phyloP scores from a whole-genome alignment of 169 alveolate genomes.

The Plasmodium inui region DNA sequence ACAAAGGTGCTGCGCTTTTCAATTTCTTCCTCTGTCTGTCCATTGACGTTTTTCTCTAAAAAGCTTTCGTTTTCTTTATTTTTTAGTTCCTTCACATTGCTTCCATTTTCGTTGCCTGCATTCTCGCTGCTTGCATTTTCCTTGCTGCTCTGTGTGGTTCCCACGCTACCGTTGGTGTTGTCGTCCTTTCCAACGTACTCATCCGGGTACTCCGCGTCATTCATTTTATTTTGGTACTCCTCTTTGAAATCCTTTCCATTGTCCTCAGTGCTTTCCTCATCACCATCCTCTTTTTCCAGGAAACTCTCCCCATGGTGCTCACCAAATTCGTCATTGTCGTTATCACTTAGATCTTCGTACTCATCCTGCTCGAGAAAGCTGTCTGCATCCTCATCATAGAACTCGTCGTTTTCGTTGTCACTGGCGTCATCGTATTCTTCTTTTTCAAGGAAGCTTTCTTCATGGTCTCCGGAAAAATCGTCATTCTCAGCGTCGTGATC shows the following conservation, averaged over 20 bases:
- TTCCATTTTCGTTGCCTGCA: not conserved
- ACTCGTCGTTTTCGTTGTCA: conserved; percentile 7
- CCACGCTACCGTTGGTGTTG: too few relatives aligned
- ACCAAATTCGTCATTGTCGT: not conserved
- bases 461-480: not conserved
- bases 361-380: conserved; percentile 49
- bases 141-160: too few relatives aligned
- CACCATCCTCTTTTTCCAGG: not conserved
- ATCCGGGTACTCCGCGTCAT: not conserved
- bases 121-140: too few relatives aligned
- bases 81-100: not conserved
- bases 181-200: not conserved
- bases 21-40: not conserved
- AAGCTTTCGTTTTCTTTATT: conserved; percentile 21
- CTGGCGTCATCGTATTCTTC: conserved; percentile 42
- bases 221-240: not conserved
- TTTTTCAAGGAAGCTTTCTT: conserved; percentile 30
- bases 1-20: conserved; percentile 9
- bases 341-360: not conserved
- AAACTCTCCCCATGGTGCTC: not conserved
- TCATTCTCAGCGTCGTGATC: conserved; percentile 1
- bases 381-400: not conserved
- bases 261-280: not conserved
- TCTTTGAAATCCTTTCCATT: conserved; percentile 21
- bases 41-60: not conserved